phyloP scores from a whole-genome alignment of 306 rosid genomes.

The Argentina anserina region DNA sequence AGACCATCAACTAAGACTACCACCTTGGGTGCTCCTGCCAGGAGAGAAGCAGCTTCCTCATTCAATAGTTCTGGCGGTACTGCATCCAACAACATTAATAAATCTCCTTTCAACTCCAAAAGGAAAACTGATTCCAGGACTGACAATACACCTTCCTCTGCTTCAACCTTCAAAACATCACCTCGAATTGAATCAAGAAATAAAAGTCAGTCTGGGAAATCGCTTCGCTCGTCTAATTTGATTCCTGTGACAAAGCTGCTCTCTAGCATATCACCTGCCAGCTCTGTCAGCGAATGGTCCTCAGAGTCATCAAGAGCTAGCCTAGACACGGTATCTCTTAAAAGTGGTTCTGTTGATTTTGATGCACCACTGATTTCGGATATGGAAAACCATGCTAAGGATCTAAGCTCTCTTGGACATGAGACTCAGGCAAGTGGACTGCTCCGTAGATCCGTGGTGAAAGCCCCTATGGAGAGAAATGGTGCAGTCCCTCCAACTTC shows the following conservation, averaged over 20 bases:
- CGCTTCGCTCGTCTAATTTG: constrained; percentile 39
- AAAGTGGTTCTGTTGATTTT: constrained; percentile 39
- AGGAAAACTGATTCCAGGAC: constrained; percentile 36
- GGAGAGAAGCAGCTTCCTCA: constrained; percentile 38
- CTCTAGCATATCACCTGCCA: constrained; percentile 71
- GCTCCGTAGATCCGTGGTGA: constrained; percentile 29
- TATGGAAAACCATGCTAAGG: constrained; percentile 25
- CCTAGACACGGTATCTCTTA: constrained; percentile 48
- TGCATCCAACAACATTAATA: constrained; percentile 41
- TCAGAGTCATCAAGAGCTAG: constrained; percentile 69
- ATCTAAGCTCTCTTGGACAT: constrained; percentile 33
- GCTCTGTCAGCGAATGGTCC: constrained; percentile 91
- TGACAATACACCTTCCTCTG: constrained; percentile 41
- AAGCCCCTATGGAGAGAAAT: constrained; percentile 28
- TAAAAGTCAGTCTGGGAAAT: constrained; percentile 39
- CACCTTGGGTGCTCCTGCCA: constrained; percentile 39
- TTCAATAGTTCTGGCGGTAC: constrained; percentile 31
- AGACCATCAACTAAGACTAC: constrained; percentile 34
- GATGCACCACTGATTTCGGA: constrained; percentile 37
- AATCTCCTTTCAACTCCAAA: constrained; percentile 42
- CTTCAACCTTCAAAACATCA: constrained; percentile 43
- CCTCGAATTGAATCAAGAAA: constrained; percentile 42
- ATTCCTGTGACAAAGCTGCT: constrained; percentile 47
- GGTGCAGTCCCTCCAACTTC: constrained; percentile 37
- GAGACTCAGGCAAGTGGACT: constrained; percentile 36